These are phyloP conservation scores for Circinella umbellata DNA, from an alignment of 371 early-diverging fungal species.

Conservation along the genomic window DNA sequence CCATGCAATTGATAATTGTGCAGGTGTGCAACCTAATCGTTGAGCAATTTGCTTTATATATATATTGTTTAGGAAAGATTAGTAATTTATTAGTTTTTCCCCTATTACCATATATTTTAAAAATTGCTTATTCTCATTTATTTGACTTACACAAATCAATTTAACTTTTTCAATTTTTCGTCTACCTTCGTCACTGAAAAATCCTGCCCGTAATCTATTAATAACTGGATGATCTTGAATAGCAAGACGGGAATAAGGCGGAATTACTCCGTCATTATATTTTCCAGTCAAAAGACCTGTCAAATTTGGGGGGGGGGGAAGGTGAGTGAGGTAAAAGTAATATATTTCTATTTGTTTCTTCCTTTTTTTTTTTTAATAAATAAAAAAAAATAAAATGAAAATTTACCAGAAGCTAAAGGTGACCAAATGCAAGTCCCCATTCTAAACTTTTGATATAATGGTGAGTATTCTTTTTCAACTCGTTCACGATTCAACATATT, in stretches of 20 bases:
- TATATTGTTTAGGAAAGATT: not conserved
- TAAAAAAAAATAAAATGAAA: not conserved
- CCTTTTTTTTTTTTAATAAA: not conserved
- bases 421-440: conserved; percentile 86
- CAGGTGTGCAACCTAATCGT: conserved; percentile 66
- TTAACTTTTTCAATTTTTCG: conserved; percentile 55
- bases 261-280: conserved; percentile 73
- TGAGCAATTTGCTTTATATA: conserved; percentile 67
- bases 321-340: too few relatives aligned
- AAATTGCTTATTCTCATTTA: not conserved
- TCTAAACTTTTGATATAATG: conserved; percentile 70
- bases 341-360: not conserved
- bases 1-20: conserved; percentile 87
- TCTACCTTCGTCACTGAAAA: conserved; percentile 69
- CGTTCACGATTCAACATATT: conserved; percentile 86
- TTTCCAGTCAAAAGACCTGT: conserved; percentile 73
- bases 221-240: conserved; percentile 69
- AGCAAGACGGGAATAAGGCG: conserved; percentile 73
- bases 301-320: not conserved
- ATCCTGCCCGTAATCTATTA: conserved; percentile 60
- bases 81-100: too few relatives aligned
- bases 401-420: conserved; percentile 73
- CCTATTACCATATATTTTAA: not conserved
- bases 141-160: conserved; percentile 49
- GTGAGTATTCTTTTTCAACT: conserved; percentile 77